Base-by-base conservation (phyloP, 495 filamentous ascomycete species). In the Penicillium soppii region DNA sequence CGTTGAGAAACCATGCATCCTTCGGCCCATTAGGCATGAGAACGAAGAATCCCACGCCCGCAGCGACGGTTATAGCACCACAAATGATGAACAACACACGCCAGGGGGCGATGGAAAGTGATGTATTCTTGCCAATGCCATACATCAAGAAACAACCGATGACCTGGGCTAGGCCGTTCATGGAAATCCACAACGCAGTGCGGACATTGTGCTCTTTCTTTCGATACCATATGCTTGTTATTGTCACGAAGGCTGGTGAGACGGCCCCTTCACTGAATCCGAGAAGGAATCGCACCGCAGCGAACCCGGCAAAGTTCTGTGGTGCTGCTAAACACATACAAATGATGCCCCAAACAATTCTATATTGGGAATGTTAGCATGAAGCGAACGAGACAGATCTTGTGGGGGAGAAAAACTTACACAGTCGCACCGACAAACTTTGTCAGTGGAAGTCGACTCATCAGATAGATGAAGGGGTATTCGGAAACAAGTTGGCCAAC, bases 11-110 rank as follows among this genome's bases (percentile, higher is more conserved):
- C 62, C 76, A 80, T 1, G 83, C 82, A 4, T 79, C 74, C 53
- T 82, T 75, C 0, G 82, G 82, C 1, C 78, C 77, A 56, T 78
- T 76, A 0, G 83, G 82, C 63, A 86, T 82, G 39, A 78, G 53
- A 15, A 80, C 62, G 45, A 76, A 77, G 21, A 77, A 73, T 8
- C 77, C 75, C 20, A 81, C 41, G 8, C 81, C 82, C 44, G 72
- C 77, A 16, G 69, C 37, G 22, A 73, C 58, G 7, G 78, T 82
- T 41, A 83, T 62, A 25, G 79, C 70, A 9, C 81, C 81, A 53
- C 80, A 59, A 57, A 71, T 68, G 17, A 79, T 44, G 58, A 77
- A 72, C 47, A 78, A 55, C 19, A 72, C 71, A 43, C 74, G 66
- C 77, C 77, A 79, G 2, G 75, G 75, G 4, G 66, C 63, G 6